A percentile compares a stretch with the other conserved stretches of the same genome.
These are phyloP conservation scores for Ramaria sp. DNA, from an alignment of 768 basidiomycete genomes.

Conservation along the genomic window DNA sequence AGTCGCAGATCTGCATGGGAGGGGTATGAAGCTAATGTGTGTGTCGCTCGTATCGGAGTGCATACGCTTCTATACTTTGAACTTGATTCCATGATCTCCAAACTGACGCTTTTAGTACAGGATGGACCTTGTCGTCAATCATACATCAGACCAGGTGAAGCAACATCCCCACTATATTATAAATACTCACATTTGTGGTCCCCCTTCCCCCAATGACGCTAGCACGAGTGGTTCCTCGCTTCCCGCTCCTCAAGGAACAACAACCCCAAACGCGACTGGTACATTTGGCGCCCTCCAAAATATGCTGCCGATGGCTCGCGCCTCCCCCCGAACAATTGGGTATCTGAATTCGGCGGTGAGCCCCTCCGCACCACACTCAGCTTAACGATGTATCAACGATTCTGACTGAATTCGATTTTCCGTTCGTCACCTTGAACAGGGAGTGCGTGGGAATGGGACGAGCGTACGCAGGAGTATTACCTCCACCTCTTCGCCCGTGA, in stretches of 20 bases:
- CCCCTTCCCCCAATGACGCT: not conserved
- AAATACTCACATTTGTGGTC: not conserved
- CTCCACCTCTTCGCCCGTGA: conserved; percentile 55
- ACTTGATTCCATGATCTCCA: not conserved
- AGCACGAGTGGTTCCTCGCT: conserved; percentile 66
- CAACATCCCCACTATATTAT: conserved; percentile 1
- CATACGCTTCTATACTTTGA: too few species aligned
- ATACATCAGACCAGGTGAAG: conserved; percentile 52
- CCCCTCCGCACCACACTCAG: not conserved
- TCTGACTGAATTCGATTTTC: not conserved
- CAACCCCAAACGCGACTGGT: conserved; percentile 63
- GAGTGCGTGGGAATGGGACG: conserved; percentile 64
- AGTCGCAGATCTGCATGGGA: conserved; percentile 40
- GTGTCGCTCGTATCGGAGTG: conserved; percentile 17
- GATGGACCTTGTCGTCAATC: conserved; percentile 73
- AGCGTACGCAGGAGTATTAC: conserved; percentile 55
- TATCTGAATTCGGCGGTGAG: conserved; percentile 50
- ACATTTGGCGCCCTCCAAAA: conserved; percentile 57
- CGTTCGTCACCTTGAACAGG: conserved; percentile 24
- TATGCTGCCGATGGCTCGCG: conserved; percentile 40
- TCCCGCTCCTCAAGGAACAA: conserved; percentile 35
- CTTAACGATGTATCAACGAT: not conserved
- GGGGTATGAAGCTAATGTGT: conserved; percentile 63
- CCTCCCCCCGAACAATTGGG: conserved; percentile 66
- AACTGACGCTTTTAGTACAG: conserved; percentile 21